A percentile compares a stretch with the other conserved stretches of the same genome.
These are phyloP conservation scores for Agastache rugosa DNA, from an alignment of 257 asterid genomes.

Conservation along the genomic window DNA sequence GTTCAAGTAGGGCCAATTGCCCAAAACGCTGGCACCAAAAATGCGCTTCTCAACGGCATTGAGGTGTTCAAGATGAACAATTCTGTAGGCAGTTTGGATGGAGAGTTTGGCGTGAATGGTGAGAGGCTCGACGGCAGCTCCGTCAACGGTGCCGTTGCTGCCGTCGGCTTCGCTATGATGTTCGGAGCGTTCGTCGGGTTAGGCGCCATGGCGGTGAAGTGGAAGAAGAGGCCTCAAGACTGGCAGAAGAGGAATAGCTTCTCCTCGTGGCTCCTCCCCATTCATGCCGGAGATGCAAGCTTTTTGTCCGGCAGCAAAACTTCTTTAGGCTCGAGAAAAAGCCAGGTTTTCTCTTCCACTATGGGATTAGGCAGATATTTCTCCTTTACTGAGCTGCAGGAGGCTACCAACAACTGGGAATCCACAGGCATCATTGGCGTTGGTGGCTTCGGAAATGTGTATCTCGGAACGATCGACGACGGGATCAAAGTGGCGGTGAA, in stretches of 20 bases:
- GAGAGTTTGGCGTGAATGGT: conserved; percentile 61
- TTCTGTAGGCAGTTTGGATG: conserved; percentile 71
- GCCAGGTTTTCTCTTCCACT: conserved; percentile 56
- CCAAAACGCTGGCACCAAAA: conserved; percentile 55
- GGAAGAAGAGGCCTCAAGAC: conserved; percentile 92
- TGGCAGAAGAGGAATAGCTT: conserved; percentile 83
- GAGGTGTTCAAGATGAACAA: conserved; percentile 74
- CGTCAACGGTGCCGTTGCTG: conserved; percentile 67
- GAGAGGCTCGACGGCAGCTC: conserved; percentile 31
- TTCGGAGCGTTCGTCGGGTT: conserved; percentile 85
- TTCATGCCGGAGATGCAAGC: conserved; percentile 58
- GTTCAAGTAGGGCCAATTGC: conserved; percentile 64
- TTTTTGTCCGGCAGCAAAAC: conserved; percentile 43
- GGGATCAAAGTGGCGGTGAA: conserved; percentile 83
- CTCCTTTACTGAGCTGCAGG: conserved; percentile 58
- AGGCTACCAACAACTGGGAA: conserved; percentile 86
- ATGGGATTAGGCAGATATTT: conserved; percentile 62
- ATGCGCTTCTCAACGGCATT: conserved; percentile 69
- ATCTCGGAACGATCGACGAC: conserved; percentile 67
- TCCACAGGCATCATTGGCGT: conserved; percentile 69
- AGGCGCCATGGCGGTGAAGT: conserved; percentile 92
- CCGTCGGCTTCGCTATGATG: conserved; percentile 97
- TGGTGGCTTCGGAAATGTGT: conserved; percentile 93
- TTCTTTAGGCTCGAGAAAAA: conserved; percentile 51
- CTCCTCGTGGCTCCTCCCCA: conserved; percentile 92